A percentile compares a stretch with the other conserved stretches of the same genome.
phyloP scores from a whole-genome alignment of 2,329 filamentous ascomycete species.

The Myriosclerotinia scirpicola region DNA sequence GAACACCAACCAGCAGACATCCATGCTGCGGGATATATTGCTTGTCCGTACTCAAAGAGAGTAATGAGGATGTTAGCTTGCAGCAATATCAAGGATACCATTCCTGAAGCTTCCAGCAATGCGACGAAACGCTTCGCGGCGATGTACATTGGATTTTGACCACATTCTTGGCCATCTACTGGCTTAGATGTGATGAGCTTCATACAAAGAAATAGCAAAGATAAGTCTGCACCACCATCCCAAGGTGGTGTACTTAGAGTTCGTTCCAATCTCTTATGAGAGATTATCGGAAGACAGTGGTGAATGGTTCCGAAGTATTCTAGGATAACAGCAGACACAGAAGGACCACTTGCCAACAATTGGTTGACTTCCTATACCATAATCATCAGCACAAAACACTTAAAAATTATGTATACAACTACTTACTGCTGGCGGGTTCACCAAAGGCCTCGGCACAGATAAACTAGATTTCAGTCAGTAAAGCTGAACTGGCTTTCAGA shows the following conservation, averaged over 20 bases:
- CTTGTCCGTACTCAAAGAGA: slow-evolving; percentile 51
- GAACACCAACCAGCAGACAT: slow-evolving; percentile 49
- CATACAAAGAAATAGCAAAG: slow-evolving; percentile 51
- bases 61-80: slow-evolving; percentile 50
- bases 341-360: slow-evolving; percentile 43
- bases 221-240: slow-evolving; percentile 49
- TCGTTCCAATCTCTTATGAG: slow-evolving; percentile 45
- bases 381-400: slow-evolving; percentile 1
- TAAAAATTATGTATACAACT: not conserved
- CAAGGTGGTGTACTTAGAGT: slow-evolving; percentile 45
- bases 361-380: slow-evolving; percentile 43
- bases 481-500: not conserved
- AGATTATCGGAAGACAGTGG: slow-evolving; percentile 50
- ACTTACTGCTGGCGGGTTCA: slow-evolving; percentile 20
- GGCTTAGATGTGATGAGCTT: slow-evolving; percentile 46
- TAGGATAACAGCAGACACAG: slow-evolving; percentile 43
- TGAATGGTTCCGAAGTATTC: slow-evolving; percentile 49
- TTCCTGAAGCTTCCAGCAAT: slow-evolving; percentile 46
- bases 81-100: slow-evolving; percentile 46
- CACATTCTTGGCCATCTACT: slow-evolving; percentile 40
- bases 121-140: slow-evolving; percentile 46
- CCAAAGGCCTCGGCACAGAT: slow-evolving; percentile 43
- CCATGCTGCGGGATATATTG: slow-evolving; percentile 52
- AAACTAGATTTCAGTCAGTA: slow-evolving; percentile 35
- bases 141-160: slow-evolving; percentile 46